Evolutionary conservation across 768 basidiomycete genomes (phyloP).

Genomic region (Lyophyllum atratum): DNA sequence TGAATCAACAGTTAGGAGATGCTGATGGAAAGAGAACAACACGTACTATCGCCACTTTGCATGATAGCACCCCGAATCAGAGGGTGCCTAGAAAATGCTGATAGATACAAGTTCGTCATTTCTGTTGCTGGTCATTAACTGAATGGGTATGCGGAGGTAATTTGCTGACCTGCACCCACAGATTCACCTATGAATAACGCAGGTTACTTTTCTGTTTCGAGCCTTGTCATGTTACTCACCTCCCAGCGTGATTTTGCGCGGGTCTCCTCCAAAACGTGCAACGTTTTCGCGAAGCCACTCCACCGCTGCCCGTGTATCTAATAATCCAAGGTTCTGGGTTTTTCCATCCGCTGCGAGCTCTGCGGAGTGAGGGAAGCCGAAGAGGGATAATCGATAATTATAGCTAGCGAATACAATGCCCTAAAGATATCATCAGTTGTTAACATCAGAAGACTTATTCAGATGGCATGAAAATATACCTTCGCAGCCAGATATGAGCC

Average conservation of each 20-base stretch:
- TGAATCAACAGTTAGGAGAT: neutral
- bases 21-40: neutral
- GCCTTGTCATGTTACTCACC: neutral
- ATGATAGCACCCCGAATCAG: conserved; percentile 35
- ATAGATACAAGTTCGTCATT: conserved; percentile 36
- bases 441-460: neutral
- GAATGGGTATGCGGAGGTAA: neutral
- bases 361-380: conserved; percentile 38
- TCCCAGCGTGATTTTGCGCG: conserved; percentile 8
- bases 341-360: conserved; percentile 35
- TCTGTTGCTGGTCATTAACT: conserved; percentile 15
- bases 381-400: conserved; percentile 35
- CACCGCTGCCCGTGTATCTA: conserved; percentile 48
- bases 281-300: conserved; percentile 36
- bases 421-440: conserved; percentile 6
- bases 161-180: conserved; percentile 30
- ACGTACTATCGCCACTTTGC: conserved; percentile 34
- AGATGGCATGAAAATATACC: conserved; percentile 13
- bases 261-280: conserved; percentile 45
- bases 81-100: conserved; percentile 27
- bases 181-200: conserved; percentile 25
- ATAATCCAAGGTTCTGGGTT: conserved; percentile 49
- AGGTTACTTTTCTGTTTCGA: neutral
- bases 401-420: conserved; percentile 35
- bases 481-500: conserved; percentile 31